Evolutionary conservation across 129 eudicot genomes (phyloP).

Genomic region (Escallonia rubra): DNA sequence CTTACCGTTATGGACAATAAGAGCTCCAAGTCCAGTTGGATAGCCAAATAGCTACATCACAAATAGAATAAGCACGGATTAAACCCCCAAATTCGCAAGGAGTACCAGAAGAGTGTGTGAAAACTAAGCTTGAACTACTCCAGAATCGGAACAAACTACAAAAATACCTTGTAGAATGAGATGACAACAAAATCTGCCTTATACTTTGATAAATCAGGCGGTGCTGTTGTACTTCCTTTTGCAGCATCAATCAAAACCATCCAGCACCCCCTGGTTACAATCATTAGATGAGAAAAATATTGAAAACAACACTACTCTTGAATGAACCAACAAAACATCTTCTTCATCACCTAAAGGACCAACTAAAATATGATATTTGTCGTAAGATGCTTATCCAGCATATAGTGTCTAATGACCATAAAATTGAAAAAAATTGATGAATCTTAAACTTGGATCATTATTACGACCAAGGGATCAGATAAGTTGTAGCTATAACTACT

Average conservation of each 20-base stretch:
- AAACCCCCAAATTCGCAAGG: neutral
- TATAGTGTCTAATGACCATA: too few relatives aligned
- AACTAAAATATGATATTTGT: neutral
- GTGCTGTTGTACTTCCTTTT: conserved; percentile 86
- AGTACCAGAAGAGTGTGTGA: neutral
- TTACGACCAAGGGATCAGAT: too few relatives aligned
- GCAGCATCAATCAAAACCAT: conserved; percentile 96
- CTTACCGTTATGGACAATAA: conserved; percentile 82
- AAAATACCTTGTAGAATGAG: conserved; percentile 88
- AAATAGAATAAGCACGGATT: conserved; percentile 9
- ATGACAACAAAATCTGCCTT: conserved; percentile 83
- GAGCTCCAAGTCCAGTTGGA: conserved; percentile 98
- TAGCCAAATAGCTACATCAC: conserved; percentile 75
- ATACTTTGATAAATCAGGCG: conserved; percentile 73
- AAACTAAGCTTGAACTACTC: conserved; percentile 4
- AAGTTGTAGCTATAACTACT: too few relatives aligned
- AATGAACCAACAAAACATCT: conserved; percentile 9
- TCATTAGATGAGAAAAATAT: neutral
- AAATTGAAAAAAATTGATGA: too few relatives aligned
- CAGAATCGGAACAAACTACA: neutral
- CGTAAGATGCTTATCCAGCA: too few relatives aligned
- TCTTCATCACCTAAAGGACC: neutral
- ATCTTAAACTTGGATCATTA: too few relatives aligned
- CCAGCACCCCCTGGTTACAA: conserved; percentile 64
- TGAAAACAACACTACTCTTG: neutral